Evolutionary conservation across 352 stramenopile genomes (phyloP).

Genomic region (Discostella stelligera): DNA sequence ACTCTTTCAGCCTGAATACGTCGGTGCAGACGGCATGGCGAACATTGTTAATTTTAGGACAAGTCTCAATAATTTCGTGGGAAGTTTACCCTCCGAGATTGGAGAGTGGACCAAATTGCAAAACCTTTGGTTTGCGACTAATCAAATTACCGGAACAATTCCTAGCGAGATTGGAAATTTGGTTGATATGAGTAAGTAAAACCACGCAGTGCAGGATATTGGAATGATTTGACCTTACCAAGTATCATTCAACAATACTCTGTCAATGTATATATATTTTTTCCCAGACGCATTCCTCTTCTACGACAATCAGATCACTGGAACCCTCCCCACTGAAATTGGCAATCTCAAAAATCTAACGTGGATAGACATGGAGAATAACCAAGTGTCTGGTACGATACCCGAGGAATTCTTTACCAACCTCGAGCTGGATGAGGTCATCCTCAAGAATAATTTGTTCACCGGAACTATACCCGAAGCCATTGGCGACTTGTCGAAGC

Average conservation of each 20-base stretch:
- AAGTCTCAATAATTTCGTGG: constrained; percentile 69
- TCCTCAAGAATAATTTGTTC: constrained; percentile 64
- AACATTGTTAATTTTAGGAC: constrained; percentile 50
- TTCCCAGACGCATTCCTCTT: constrained; percentile 51
- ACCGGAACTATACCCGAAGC: constrained; percentile 51
- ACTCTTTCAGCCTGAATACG: constrained; percentile 52
- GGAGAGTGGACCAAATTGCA: constrained; percentile 59
- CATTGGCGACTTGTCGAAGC: constrained; percentile 50
- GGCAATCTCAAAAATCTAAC: constrained; percentile 53
- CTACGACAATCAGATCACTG: constrained; percentile 54
- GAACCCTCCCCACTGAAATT: constrained; percentile 56
- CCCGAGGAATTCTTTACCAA: constrained; percentile 59
- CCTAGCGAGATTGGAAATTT: constrained; percentile 55
- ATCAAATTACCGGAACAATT: constrained; percentile 52
- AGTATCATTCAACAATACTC: not conserved
- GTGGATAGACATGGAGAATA: constrained; percentile 66
- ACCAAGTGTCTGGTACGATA: constrained; percentile 64
- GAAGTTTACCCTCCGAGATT: constrained; percentile 67
- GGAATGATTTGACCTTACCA: too few relatives aligned
- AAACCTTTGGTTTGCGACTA: constrained; percentile 61
- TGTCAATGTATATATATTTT: constrained; percentile 5
- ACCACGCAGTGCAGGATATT: too few relatives aligned
- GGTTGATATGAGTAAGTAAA: constrained; percentile 53
- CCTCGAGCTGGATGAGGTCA: constrained; percentile 52
- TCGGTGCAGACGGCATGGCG: constrained; percentile 36